Evolutionary conservation across 2,329 filamentous ascomycete genomes (phyloP).

Genomic region (Trichocomaceae sp.): DNA sequence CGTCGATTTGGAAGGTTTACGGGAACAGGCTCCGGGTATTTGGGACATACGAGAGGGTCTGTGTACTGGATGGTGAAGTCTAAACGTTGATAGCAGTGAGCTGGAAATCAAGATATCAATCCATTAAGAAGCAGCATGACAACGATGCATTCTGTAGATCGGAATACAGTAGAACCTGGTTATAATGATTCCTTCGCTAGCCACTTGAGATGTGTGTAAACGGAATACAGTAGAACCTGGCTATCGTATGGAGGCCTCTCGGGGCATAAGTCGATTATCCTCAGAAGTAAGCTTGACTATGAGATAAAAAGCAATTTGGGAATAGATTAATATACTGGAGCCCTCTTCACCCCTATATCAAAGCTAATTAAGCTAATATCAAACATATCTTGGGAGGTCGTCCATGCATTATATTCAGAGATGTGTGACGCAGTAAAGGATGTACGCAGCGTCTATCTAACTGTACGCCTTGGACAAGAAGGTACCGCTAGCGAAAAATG

Average conservation of each 20-base stretch:
- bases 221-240: too few relatives aligned
- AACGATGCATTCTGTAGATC: neutral
- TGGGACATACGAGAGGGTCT: slow-evolving; percentile 51
- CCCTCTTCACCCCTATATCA: too few relatives aligned
- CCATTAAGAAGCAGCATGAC: neutral
- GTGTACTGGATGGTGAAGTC: slow-evolving; percentile 16
- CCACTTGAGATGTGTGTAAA: neutral
- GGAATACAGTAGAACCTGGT: too few relatives aligned
- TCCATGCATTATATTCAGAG: too few relatives aligned
- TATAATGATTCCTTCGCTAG: neutral
- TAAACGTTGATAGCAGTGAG: neutral
- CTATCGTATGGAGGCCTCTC: too few relatives aligned
- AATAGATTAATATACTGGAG: too few relatives aligned
- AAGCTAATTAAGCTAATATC: too few relatives aligned
- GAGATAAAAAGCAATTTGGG: too few relatives aligned
- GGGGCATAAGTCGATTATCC: too few relatives aligned
- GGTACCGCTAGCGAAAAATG: slow-evolving; percentile 99
- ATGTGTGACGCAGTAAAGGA: slow-evolving; percentile 3
- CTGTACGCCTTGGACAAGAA: slow-evolving; percentile 74
- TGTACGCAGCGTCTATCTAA: slow-evolving; percentile 98
- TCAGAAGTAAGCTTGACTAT: too few relatives aligned
- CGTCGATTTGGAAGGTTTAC: slow-evolving; percentile 52
- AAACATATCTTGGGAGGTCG: too few relatives aligned
- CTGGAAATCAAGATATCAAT: neutral
- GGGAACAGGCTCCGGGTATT: slow-evolving; percentile 56